Evolutionary conservation across 2,329 filamentous ascomycete species (phyloP).

Genomic region (Phoma sp.): DNA sequence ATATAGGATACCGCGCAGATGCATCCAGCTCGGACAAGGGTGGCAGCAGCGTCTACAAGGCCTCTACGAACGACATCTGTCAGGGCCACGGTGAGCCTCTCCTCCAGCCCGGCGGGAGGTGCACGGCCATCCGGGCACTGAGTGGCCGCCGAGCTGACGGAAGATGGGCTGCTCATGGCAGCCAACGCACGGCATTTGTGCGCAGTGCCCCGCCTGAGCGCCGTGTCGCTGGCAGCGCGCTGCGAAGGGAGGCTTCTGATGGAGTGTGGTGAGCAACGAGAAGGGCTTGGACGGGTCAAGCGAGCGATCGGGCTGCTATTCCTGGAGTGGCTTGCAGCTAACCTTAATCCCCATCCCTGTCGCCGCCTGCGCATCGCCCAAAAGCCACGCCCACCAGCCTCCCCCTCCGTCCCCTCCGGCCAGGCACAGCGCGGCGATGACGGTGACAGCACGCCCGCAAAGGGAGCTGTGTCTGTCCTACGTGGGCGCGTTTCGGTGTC

Average conservation of each 20-base stretch:
- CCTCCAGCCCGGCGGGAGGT: conserved; percentile 24
- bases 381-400: conserved; percentile 35
- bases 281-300: conserved; percentile 9
- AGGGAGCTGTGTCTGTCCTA: conserved; percentile 28
- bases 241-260: conserved; percentile 34
- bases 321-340: conserved; percentile 49
- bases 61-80: conserved; percentile 26
- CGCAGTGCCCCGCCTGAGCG: conserved; percentile 32
- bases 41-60: conserved; percentile 31
- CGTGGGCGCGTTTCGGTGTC: conserved; percentile 25
- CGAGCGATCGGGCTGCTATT: conserved; percentile 41
- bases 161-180: conserved; percentile 25
- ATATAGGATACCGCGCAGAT: conserved; percentile 23
- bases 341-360: conserved; percentile 44
- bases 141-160: conserved; percentile 30
- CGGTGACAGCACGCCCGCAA: conserved; percentile 19
- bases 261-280: conserved; percentile 42
- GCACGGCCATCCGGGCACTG: conserved; percentile 21
- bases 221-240: conserved; percentile 25
- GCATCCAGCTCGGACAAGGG: conserved; percentile 20
- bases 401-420: background rate
- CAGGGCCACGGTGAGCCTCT: conserved; percentile 25
- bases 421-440: conserved; percentile 31
- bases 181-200: conserved; percentile 35
- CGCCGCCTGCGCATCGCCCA: conserved; percentile 31